Base-by-base conservation (phyloP, 2,329 filamentous ascomycete species). In the Fusarium longipes region DNA sequence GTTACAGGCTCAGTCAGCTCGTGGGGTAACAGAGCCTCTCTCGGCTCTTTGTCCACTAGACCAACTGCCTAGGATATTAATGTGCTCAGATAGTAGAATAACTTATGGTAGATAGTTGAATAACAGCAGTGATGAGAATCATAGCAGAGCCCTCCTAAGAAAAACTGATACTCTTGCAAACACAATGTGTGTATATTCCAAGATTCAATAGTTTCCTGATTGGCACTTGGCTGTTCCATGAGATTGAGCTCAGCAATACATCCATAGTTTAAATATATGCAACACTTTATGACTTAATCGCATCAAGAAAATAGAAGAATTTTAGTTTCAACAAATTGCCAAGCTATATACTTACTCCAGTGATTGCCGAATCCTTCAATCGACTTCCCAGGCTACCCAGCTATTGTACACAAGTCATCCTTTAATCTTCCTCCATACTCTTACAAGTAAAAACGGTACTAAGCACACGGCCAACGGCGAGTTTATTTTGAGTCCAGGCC, bases 401-500 rank as follows among this genome's bases (percentile, higher is more conserved):
- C n/a, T 73, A 52, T 64, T 69, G 36, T 73, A 73, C 71, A 73
- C 44, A 27, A 53, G 33, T 42, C 38, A 35, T 24, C 45, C 53
- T 43, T 56, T 52, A 32, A 57, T 56, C 50, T 44, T 52, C n/a
- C 29, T 32, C 30, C 38, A 70, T 73, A 70, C 51, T 73, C 66
- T 59, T 73, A 71, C 71, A 73, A 56, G 48, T 36, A 65, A 38
- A 39, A 51, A 44, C 29, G 36, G 39, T 24, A 62, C 58, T 42
- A 43, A 50, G 36, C n/a, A n/a, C 12, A 20, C 38, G 12, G 2
- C 25, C 24, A 11, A 24, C 35, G 11, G 8, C 12, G 24, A 15
- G 6, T 27, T 71, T 61, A 78, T 63, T 78, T 78, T 12, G 76
- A 69, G n/a, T 74, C 73, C 36, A 86, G 68, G 1, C 83, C 83